Base-by-base conservation (phyloP, 2,329 filamentous ascomycete species). In the Beauveria brongniartii region DNA sequence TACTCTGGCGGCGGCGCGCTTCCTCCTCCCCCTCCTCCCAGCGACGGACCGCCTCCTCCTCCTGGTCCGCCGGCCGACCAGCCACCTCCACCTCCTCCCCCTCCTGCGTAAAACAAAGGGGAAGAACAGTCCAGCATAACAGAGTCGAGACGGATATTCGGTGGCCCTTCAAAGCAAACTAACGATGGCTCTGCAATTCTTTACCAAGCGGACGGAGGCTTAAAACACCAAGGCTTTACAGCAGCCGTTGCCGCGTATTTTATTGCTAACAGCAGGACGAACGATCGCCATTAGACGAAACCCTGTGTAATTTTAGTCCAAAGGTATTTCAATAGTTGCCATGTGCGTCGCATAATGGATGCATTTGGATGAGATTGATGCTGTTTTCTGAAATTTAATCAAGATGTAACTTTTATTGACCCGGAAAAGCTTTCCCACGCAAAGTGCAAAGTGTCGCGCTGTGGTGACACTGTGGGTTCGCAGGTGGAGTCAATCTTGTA, bases 21-120 rank as follows among this genome's bases (percentile, higher is more conserved):
- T 43, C 78, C 80, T 61, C 82, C 83, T 48, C 85, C 86, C 28
- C 83, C 85, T 1, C 82, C 84, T n/a, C 82, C 83, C 26, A 82
- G 83, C 63, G 71, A 73, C 47, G 73, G 57, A 37, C 57, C 74
- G 48, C 71, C 79, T 26, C 77, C 80, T 61, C 80, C 81, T 55
- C 85, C 84, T 43, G 80, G 83, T 6, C 81, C 83, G 24, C 81
- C 82, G 37, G 80, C 81, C 61, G 80, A 79, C 59, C 78, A 79
- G 65, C 85, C 84, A 64, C 81, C 86, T 61, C 85, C 86, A 58
- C 84, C 85, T 64, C 78, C 85, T 64, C 78, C 78, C 64, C 78
- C 78, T 62, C 78, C 78, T 67, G 78, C 78, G 65, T 81, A 72
- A 71, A 68, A 14, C 6, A 58, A 57, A 12, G 40, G 9, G 40